These are phyloP conservation scores for Plantago coronopus DNA, from an alignment of 305 asterid genomes.

Conservation along the genomic window DNA sequence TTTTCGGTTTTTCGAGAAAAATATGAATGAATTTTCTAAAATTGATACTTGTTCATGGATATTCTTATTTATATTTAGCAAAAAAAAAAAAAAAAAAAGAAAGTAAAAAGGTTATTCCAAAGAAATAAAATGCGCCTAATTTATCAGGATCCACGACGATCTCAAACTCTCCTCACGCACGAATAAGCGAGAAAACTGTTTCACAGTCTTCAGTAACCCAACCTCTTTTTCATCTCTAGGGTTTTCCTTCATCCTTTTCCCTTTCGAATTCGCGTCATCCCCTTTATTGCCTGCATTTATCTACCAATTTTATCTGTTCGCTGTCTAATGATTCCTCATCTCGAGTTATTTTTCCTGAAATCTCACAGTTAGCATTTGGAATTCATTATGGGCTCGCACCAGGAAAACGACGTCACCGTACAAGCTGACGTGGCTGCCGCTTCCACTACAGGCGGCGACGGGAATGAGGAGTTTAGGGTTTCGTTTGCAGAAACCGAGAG, in stretches of 20 bases:
- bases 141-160: no score
- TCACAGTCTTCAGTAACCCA: no score
- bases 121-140: no score
- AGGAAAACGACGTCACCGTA: background rate
- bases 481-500: background rate
- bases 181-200: no score
- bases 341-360: background rate
- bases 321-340: background rate
- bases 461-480: constrained; percentile 2
- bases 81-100: no score
- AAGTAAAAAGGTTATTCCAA: no score
- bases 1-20: no score
- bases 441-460: constrained; percentile 2
- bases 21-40: no score
- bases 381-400: background rate
- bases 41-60: no score
- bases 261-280: background rate
- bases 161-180: no score
- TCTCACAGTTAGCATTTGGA: no score
- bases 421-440: background rate
- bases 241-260: background rate
- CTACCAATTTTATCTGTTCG: background rate
- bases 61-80: no score
- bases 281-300: background rate
- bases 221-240: background rate